Evolutionary conservation across 1,284 basidiomycete species (phyloP).

Genomic region (Ustanciosporium gigantosporum): DNA sequence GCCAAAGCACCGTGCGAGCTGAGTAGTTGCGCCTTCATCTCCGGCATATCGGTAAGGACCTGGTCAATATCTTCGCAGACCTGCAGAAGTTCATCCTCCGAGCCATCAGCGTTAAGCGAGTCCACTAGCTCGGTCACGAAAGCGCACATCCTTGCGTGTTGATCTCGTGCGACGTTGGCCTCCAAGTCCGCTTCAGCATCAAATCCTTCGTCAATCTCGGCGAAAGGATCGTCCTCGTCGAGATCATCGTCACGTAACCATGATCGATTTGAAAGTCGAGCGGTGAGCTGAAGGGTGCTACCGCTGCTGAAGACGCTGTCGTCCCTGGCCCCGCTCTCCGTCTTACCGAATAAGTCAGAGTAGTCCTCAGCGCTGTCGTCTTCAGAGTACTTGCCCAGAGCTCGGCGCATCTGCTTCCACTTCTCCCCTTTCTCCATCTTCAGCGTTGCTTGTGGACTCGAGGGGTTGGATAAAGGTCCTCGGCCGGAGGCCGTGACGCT

Average conservation of each 20-base stretch:
- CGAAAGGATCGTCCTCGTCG: constrained; percentile 52
- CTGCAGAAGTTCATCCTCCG: constrained; percentile 77
- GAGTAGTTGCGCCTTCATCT: constrained; percentile 85
- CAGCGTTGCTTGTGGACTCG: constrained; percentile 24
- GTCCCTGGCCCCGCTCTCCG: constrained; percentile 15
- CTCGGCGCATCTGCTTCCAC: constrained; percentile 42
- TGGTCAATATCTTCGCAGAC: constrained; percentile 84
- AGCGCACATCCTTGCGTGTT: constrained; percentile 74
- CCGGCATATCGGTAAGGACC: constrained; percentile 80
- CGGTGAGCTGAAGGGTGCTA: constrained; percentile 40
- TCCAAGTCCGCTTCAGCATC: constrained; percentile 50
- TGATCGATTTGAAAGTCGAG: constrained; percentile 46
- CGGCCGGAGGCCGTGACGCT: constrained; percentile 12
- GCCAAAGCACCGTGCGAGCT: constrained; percentile 91
- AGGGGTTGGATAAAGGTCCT: constrained; percentile 19
- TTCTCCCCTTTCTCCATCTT: constrained; percentile 34
- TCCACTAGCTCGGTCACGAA: constrained; percentile 83
- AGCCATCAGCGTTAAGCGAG: constrained; percentile 76
- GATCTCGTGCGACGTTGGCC: constrained; percentile 52
- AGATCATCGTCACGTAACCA: constrained; percentile 46
- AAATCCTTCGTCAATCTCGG: constrained; percentile 50
- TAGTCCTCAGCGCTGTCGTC: constrained; percentile 45
- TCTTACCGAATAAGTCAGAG: constrained; percentile 45
- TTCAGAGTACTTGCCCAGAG: constrained; percentile 46
- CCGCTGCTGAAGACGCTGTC: constrained; percentile 18